These are phyloP conservation scores for Leonotis leonurus DNA, from an alignment of 257 asterid genomes.

Conservation along the genomic window DNA sequence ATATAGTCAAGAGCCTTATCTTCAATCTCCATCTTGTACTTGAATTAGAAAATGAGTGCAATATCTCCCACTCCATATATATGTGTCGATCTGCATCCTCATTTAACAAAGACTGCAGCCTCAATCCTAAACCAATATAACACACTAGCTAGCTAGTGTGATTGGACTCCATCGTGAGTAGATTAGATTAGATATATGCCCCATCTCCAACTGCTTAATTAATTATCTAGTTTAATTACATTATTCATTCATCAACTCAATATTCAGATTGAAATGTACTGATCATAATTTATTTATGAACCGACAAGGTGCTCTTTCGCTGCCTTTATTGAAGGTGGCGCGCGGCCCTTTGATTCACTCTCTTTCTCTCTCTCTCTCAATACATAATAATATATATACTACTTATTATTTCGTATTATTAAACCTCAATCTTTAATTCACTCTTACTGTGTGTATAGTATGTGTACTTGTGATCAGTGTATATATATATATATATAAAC, in stretches of 20 bases:
- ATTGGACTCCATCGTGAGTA: constrained; percentile 21
- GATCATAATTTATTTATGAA: constrained; percentile 9
- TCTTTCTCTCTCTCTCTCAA: too few relatives aligned
- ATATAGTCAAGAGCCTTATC: constrained; percentile 28
- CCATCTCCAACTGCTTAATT: too few relatives aligned
- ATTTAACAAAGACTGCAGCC: too few relatives aligned
- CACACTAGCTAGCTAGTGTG: background rate
- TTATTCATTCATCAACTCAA: too few relatives aligned
- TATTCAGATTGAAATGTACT: constrained; percentile 7
- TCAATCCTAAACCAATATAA: constrained; percentile 17
- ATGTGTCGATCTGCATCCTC: constrained; percentile 2
- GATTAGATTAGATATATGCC: too few relatives aligned
- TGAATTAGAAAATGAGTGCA: constrained; percentile 28
- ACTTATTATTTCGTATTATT: too few relatives aligned
- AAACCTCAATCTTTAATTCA: background rate
- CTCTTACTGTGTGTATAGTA: constrained; percentile 3
- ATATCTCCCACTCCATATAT: constrained; percentile 11
- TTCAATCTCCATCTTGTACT: constrained; percentile 25
- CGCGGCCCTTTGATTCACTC: constrained; percentile 24
- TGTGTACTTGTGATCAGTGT: background rate
- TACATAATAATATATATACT: too few relatives aligned
- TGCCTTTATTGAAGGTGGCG: constrained; percentile 31
- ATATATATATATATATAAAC: constrained; percentile 16
- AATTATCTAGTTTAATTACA: too few relatives aligned
- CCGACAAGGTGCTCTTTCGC: constrained; percentile 32